Evolutionary conservation across 352 stramenopile species (phyloP).

Genomic region (Phytophthora capsici): DNA sequence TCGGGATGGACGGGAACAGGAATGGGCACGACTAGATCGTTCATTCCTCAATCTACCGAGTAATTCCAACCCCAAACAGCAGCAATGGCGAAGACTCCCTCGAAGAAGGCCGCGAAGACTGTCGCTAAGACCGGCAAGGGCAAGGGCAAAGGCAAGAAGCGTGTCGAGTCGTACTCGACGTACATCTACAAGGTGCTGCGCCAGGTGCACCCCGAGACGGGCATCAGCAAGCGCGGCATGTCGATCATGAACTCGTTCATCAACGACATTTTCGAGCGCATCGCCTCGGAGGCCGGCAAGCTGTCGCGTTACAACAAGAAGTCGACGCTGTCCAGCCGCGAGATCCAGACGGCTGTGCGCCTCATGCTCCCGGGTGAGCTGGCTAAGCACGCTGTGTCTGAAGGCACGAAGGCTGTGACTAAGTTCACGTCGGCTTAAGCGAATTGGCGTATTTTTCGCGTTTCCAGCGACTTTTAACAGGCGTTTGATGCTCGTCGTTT

Average conservation of each 20-base stretch:
- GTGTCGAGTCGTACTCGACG: conserved; percentile 89
- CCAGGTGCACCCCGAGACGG: conserved; percentile 97
- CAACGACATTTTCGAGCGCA: conserved; percentile 99
- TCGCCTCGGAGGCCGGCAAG: conserved; percentile 96
- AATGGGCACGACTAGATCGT: background rate
- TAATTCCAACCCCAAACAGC: conserved; percentile 34
- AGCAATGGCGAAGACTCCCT: conserved; percentile 95
- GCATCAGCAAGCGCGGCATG: conserved; percentile 98
- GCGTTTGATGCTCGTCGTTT: background rate
- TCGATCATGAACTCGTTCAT: conserved; percentile 99
- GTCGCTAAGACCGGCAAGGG: conserved; percentile 78
- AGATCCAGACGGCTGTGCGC: conserved; percentile 98
- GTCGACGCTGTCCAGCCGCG: conserved; percentile 94
- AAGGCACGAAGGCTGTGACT: conserved; percentile 97
- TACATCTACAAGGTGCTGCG: conserved; percentile 95
- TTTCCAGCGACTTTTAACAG: background rate
- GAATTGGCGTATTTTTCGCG: background rate
- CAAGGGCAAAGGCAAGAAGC: conserved; percentile 90
- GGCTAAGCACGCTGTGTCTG: conserved; percentile 97
- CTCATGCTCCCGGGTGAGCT: conserved; percentile 97
- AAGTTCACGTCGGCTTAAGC: conserved; percentile 92
- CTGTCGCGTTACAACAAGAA: conserved; percentile 99
- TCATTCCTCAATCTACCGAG: conserved; percentile 46
- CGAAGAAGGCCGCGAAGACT: conserved; percentile 93
- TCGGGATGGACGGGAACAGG: conserved; percentile 19